phyloP scores from a whole-genome alignment of 768 basidiomycete genomes.

The Chlorophyllum brunneum region DNA sequence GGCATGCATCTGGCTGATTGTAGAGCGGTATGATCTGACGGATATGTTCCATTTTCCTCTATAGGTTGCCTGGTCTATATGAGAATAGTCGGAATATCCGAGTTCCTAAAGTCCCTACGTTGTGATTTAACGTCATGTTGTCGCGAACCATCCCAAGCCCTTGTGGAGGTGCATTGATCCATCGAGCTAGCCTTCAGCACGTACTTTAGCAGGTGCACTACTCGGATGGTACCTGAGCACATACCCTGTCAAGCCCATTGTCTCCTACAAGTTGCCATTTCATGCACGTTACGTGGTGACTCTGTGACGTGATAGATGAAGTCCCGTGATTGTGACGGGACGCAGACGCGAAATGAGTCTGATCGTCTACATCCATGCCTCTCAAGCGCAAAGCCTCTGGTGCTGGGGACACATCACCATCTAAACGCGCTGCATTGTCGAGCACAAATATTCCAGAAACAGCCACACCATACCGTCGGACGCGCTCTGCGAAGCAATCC shows the following conservation, averaged over 20 bases:
- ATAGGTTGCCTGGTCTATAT: constrained; percentile 45
- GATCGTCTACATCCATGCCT: constrained; percentile 24
- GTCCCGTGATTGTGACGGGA: constrained; percentile 10
- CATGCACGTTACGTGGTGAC: too few relatives aligned
- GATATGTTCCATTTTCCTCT: constrained; percentile 68
- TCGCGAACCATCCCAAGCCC: constrained; percentile 66
- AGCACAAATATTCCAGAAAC: not conserved
- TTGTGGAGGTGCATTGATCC: constrained; percentile 77
- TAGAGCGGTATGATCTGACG: constrained; percentile 72
- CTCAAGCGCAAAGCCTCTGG: constrained; percentile 42
- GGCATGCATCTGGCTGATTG: constrained; percentile 53
- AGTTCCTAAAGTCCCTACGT: constrained; percentile 34
- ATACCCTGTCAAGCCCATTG: constrained; percentile 66
- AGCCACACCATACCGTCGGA: not conserved
- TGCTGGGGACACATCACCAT: constrained; percentile 20
- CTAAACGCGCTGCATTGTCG: constrained; percentile 24
- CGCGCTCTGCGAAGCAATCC: not conserved
- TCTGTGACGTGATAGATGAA: not conserved
- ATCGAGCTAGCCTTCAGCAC: constrained; percentile 60
- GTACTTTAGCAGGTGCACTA: not conserved
- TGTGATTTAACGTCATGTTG: constrained; percentile 69
- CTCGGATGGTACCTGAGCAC: constrained; percentile 1
- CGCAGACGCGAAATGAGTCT: not conserved
- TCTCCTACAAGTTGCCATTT: too few relatives aligned
- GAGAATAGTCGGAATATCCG: constrained; percentile 10